A percentile compares a stretch with the other conserved stretches of the same genome.
These are phyloP conservation scores for Euphorbia peplus DNA, from an alignment of 345 rosid genomes.

Conservation along the genomic window DNA sequence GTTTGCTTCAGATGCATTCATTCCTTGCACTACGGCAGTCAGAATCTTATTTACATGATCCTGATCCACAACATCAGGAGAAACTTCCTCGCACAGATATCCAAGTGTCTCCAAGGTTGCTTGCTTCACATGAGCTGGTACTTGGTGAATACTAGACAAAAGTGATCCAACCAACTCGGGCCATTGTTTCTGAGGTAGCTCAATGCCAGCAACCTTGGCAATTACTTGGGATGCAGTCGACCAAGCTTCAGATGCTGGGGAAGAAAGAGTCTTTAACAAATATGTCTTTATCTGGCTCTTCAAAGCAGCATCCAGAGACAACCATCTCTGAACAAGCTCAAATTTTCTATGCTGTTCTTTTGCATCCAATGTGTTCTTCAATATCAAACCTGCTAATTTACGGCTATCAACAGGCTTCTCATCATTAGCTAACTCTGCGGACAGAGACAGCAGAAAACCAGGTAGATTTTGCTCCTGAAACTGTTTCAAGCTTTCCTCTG, in stretches of 20 bases:
- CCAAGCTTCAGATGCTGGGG: constrained; percentile 57
- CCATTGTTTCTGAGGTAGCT: constrained; percentile 79
- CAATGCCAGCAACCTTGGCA: constrained; percentile 74
- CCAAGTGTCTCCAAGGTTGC: constrained; percentile 79
- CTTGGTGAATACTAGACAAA: constrained; percentile 58
- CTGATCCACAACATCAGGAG: constrained; percentile 68
- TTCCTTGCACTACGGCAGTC: constrained; percentile 50
- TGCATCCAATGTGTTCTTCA: constrained; percentile 68
- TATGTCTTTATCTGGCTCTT: constrained; percentile 58
- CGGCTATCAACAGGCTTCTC: constrained; percentile 76
- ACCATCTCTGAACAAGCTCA: constrained; percentile 70
- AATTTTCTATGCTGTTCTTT: constrained; percentile 65
- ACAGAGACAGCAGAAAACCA: constrained; percentile 53
- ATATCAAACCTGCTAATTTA: constrained; percentile 62
- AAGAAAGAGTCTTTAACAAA: constrained; percentile 56
- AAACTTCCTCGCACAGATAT: constrained; percentile 70
- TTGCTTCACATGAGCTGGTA: constrained; percentile 63
- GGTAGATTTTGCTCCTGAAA: constrained; percentile 71
- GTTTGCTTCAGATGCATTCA: constrained; percentile 40
- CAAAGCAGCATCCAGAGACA: constrained; percentile 44
- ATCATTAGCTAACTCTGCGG: constrained; percentile 61
- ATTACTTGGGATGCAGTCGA: constrained; percentile 70
- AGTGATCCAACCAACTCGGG: constrained; percentile 68
- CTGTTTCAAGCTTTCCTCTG: constrained; percentile 66
- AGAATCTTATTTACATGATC: constrained; percentile 76